Evolutionary conservation across 1,284 basidiomycete genomes (phyloP), one percentile per base, ranked within the genome.

Genomic region (Cystobasidium pallidum): DNA sequence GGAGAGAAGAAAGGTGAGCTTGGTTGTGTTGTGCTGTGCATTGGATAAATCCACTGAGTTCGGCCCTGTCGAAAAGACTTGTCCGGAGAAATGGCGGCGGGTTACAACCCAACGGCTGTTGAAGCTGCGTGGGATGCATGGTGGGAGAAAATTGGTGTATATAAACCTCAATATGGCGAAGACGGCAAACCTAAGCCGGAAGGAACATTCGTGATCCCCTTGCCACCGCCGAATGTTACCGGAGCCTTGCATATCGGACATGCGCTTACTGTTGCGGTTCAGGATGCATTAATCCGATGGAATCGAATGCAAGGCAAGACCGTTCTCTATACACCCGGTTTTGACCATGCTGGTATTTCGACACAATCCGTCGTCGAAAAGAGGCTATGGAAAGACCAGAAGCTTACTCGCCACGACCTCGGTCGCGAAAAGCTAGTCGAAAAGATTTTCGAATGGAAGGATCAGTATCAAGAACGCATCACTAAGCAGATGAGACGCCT

Each of bases 341-440:
- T 94, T 79, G 96, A 99, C 82, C 96, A 99, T 80, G 96, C 96
- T 3, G 94, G 95, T 78, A 99, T 99, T 76, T 95, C 95, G 0
- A 99, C 96, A 0, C 96, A 99, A 82, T 93, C 92, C 61, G 95
- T 99, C 32, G 96, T 99, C 2, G 96, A 99, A 81, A 94, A 93
- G 82, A 86, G 94, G 41, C 79, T 99, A 68, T 89, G 88, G 82
- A 98, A 96, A 83, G 83, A 86, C 0, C 86, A 89, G 65, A 91
- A 92, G 17, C 85, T 90, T 83, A 91, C 91, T 1, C 85, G 95
- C 70, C 94, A 98, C 81, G 92, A 99, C 81, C 87, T 98, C 49
- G 96, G 96, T 1, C 88, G 96, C 66, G 93, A 96, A 78, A 88
- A 86, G 78, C 98, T 99, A 83, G 80, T 99, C 73, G 88, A 91